Evolutionary conservation across 345 rosid genomes (phyloP).

Genomic region (Moricandia arvensis): DNA sequence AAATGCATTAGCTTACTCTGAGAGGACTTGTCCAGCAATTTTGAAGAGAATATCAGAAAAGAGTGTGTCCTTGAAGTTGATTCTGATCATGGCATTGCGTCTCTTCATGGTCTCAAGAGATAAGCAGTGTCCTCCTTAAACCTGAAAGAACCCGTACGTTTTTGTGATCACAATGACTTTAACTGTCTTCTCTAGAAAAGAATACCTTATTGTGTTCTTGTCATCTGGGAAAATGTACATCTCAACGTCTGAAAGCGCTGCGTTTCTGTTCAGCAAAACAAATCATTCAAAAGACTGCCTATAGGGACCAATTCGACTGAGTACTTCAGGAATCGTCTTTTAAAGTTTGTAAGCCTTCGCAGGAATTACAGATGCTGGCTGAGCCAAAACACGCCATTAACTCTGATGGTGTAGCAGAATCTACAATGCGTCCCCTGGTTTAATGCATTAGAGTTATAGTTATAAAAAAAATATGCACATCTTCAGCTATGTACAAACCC

Average conservation of each 20-base stretch:
- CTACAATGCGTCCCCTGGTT: slow-evolving; percentile 54
- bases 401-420: slow-evolving; percentile 29
- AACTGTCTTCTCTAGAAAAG: neutral
- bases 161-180: neutral
- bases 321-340: slow-evolving; percentile 43
- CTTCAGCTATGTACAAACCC: slow-evolving; percentile 10
- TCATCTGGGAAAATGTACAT: slow-evolving; percentile 56
- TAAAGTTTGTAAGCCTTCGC: slow-evolving; percentile 47
- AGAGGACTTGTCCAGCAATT: slow-evolving; percentile 45
- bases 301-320: slow-evolving; percentile 51
- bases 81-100: slow-evolving; percentile 46
- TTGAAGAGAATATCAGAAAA: slow-evolving; percentile 67
- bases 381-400: slow-evolving; percentile 53
- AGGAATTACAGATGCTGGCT: slow-evolving; percentile 43
- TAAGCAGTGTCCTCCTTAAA: slow-evolving; percentile 26
- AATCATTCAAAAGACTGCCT: slow-evolving; percentile 31
- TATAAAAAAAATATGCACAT: neutral
- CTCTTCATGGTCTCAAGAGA: slow-evolving; percentile 45
- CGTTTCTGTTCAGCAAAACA: slow-evolving; percentile 42
- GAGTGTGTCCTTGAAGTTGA: slow-evolving; percentile 47
- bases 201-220: slow-evolving; percentile 42
- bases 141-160: slow-evolving; percentile 18
- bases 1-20: slow-evolving; percentile 41
- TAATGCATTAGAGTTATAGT: slow-evolving; percentile 9
- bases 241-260: slow-evolving; percentile 54